These are phyloP conservation scores for Castanospermum australe DNA, from an alignment of 306 rosid genomes.

Conservation along the genomic window DNA sequence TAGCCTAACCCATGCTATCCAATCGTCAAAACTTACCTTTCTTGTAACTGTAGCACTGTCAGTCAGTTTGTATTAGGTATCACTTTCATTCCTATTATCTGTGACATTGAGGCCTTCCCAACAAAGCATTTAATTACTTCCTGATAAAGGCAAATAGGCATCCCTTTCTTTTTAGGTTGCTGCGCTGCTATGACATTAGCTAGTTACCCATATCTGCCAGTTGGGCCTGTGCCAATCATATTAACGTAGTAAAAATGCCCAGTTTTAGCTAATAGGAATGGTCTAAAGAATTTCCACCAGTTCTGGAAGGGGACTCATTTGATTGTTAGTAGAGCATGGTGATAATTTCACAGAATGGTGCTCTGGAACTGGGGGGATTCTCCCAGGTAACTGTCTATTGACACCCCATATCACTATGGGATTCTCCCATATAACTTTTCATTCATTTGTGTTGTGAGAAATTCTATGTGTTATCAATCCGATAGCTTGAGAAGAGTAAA, in stretches of 20 bases:
- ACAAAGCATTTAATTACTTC: not conserved
- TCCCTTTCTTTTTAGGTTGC: not conserved
- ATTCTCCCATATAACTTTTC: not conserved
- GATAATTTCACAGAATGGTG: not conserved
- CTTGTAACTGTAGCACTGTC: not conserved
- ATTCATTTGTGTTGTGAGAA: not conserved
- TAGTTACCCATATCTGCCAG: not conserved
- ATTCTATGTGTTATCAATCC: not conserved
- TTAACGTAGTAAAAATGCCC: not conserved
- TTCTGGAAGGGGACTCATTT: not conserved
- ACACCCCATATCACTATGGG: not conserved
- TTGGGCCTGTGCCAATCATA: not conserved
- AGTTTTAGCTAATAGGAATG: not conserved
- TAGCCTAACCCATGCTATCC: not conserved
- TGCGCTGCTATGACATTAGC: not conserved
- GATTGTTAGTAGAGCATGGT: not conserved
- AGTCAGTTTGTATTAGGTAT: not conserved
- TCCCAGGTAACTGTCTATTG: not conserved
- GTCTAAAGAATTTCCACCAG: not conserved
- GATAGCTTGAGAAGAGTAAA: conserved; percentile 11
- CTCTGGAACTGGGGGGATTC: not conserved
- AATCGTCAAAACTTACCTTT: not conserved
- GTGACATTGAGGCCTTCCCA: not conserved
- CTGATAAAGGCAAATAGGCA: conserved; percentile 1
- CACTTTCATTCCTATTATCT: not conserved